Base-by-base conservation (phyloP, 768 basidiomycete genomes). In the Mycena haematopus region DNA sequence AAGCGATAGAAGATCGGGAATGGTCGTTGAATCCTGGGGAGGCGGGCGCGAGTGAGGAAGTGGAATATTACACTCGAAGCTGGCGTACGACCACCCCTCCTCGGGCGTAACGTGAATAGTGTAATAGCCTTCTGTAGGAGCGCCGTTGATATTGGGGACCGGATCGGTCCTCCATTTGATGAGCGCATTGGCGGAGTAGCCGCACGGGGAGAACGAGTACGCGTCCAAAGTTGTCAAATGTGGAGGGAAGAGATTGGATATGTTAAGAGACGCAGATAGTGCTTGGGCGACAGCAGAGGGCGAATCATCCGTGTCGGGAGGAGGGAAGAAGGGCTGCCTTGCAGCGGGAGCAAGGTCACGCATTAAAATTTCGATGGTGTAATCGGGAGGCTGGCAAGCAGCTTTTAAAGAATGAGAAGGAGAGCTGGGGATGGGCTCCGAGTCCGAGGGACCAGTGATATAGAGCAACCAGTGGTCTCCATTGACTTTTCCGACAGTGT, bases 21-120 rank as follows among this genome's bases (percentile, higher is more conserved):
- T 84, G 25, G 71, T 74, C 52, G 74, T 68, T 38, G 73, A 71
- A 50, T 62, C 70, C 58, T 64, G 56, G 10, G 69, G 68, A 51
- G 73, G 63, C 42, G 68, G 63, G 57, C 74, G 71, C 58, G 77
- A 77, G 17, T 79, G 75, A 27, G 75, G 73, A 46, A 90, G 79
- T 5, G 93, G 93, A n/a, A 97, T 87, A 76, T 99, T 99, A 79
- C 94, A 96, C 77, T 99, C 97, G 79, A 99, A 99, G 70, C 92
- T 94, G 66, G 97, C 97, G 75, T 97, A 99, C 49, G 95, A 97
- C 92, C 95, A 99, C 58, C 93, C 96, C 70, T 92, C 89, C 76
- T 99, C 97, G 27, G 97, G 97, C 0, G 97, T 99, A 62, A 99
- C 96, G 74, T 99, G 97, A 58, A 99, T 96, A 8, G 95, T 98